Conservation (phyloP, 2,329 filamentous ascomycete species). For the Fusarium sp. region DNA sequence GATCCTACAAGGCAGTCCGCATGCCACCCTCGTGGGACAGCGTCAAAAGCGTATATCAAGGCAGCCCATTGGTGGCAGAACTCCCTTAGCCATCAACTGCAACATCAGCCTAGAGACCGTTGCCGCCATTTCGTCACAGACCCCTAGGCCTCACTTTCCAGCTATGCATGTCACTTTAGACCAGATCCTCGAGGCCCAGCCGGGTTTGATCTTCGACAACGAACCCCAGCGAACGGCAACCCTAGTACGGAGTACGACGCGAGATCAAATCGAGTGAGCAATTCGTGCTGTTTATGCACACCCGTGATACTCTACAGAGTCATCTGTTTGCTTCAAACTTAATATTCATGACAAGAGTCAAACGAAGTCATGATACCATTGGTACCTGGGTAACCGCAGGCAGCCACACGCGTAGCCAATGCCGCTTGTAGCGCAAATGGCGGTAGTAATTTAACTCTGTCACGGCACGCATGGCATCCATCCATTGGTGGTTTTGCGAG, state of each 20-base stretch:
- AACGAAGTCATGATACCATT: neutral
- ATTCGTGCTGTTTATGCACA: neutral
- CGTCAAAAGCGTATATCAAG: neutral
- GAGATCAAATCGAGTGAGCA: neutral
- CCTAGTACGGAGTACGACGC: neutral
- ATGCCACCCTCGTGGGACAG: slow-evolving; percentile 6
- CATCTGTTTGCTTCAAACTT: neutral
- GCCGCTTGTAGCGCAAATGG: slow-evolving; percentile 1
- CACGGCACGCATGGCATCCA: neutral
- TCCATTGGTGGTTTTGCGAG: neutral
- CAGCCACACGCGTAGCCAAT: neutral
- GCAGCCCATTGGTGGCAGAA: slow-evolving; percentile 4
- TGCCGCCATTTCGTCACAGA: slow-evolving; percentile 20
- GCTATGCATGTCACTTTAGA: slow-evolving; percentile 31
- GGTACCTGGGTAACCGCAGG: neutral
- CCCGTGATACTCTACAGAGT: neutral
- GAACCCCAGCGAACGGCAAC: neutral
- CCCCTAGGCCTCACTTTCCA: neutral
- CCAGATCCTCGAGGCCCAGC: neutral
- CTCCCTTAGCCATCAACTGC: neutral
- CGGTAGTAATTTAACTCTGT: neutral
- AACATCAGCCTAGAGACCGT: neutral
- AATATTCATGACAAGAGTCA: neutral
- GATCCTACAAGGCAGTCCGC: slow-evolving; percentile 7
- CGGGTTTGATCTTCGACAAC: neutral